Evolutionary conservation across 1,139 yeast species (phyloP), one percentile per base, ranked within the genome.

Genomic region (Pichia sp.): DNA sequence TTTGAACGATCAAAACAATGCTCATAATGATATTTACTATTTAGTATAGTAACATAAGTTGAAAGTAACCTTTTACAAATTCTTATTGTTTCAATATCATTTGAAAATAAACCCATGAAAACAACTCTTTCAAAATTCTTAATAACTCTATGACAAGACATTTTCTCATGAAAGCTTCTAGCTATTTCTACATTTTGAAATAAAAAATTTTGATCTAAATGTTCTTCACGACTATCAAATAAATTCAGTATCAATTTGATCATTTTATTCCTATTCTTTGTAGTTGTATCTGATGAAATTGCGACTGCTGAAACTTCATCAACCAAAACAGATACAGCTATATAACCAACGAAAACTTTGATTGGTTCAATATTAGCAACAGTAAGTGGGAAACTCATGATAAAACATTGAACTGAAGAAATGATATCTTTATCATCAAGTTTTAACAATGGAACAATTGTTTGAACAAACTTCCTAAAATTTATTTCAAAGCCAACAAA

Each of bases 1-100:
- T 74, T 72, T 23, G 64, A 59, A 5, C 55, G 53, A 32, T 54
- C 56, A 43, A 61, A 64, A 44, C 65, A 61, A 42, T 50, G 43
- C 5, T 54, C 43, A 4, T 55, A 43, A 55, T 66, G 67, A 33
- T 47, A 47, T 1, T 37, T 35, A 40, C 51, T 42, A 21, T 54
- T 40, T 18, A 53, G 34, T 34, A 51, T 38, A 35, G 44, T 35
- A 45, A 47, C 43, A 39, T 54, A 58, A 28, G 47, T 39, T 12
- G 44, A 44, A 10, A 59, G 34, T 31, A 57, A 40, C 19, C 50
- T 40, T 20, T 54, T 46, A 0, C 61, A 53, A 11, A 46, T 39
- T 38, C 56, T 49, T 31, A 56, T 54, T 17, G 52, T 54, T 38
- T 53, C 59, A 22, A 46, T 41, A 39, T 40, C 49, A 18, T 55